Percentiles rank a stretch among this genome's conserved stretches.
Conservation (phyloP, 2,329 filamentous ascomycete species). For the Tricladium varicosporioides region DNA sequence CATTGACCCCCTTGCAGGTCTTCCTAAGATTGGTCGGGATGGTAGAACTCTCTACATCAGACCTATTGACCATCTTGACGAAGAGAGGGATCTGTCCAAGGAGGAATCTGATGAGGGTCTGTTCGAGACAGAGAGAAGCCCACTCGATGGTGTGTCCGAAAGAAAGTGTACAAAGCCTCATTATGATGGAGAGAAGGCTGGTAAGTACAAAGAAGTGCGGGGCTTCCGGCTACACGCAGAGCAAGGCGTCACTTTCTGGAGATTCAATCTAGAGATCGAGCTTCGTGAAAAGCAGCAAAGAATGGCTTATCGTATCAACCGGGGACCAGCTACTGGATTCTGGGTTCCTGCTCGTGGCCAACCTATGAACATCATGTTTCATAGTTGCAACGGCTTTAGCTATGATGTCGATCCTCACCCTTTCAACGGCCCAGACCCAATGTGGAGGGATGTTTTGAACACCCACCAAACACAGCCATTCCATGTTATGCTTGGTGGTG, state of each 20-base stretch:
- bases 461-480: constrained; percentile 88
- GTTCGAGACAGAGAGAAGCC: constrained; percentile 66
- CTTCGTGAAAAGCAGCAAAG: constrained; percentile 74
- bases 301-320: constrained; percentile 93
- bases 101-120: constrained; percentile 80
- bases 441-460: constrained; percentile 96
- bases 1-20: constrained; percentile 83
- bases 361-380: constrained; percentile 98
- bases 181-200: constrained; percentile 75
- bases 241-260: constrained; percentile 90
- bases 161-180: constrained; percentile 50
- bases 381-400: constrained; percentile 97
- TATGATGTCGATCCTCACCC: constrained; percentile 72
- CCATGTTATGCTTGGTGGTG: constrained; percentile 97
- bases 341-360: constrained; percentile 86
- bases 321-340: constrained; percentile 83
- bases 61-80: constrained; percentile 81
- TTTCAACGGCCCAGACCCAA: constrained; percentile 87
- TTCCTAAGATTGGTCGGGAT: constrained; percentile 79
- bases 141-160: constrained; percentile 50
- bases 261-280: constrained; percentile 93
- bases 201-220: constrained; percentile 78
- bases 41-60: constrained; percentile 86
- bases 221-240: constrained; percentile 83
- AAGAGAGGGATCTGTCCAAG: constrained; percentile 73